Evolutionary conservation across 2,329 filamentous ascomycete genomes (phyloP), one percentile per base, ranked within the genome.

Genomic region (Claviceps monticola): DNA sequence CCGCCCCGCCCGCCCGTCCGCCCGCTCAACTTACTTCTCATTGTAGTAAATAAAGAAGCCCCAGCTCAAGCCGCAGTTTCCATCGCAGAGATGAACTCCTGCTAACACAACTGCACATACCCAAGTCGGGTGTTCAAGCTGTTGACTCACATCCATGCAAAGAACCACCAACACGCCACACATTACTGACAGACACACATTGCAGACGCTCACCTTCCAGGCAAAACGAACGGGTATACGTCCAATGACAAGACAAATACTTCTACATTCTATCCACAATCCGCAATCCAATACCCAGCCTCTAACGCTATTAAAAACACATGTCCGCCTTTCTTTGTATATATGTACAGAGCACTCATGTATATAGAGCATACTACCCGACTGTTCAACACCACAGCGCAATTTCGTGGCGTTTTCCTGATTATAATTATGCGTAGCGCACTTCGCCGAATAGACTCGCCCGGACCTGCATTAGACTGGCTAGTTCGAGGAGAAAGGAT

Each of bases 401-500:
- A n/a, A n/a, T 41, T 19, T 14, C 38, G 19, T 19, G 19, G 8
- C n/a, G 14, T 13, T 26, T 23, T 29, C 29, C 37, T 13, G 9
- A 34, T 43, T 9, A 3, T 16, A 14, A 14, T 51, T 44, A 69
- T 44, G 68, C 64, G 53, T 84, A 88, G 41, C 76, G 78, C 26
- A 88, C 82, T 64, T 91, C 87, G 51, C 84, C 83, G 66, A 91
- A 90, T 47, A 90, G 65, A 13, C 82, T 82, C 23, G 83, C 84
- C 51, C 87, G 74, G 38, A 86, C 82, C 64, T 91, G 86, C 53
- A 89, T 74, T 59, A 90, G 66, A 26, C 84, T 84, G 2, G 85
- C 82, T 52, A 91, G 66, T 65, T 93, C 87, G 48, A 91, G 74
- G 48, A 91, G 67, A 62, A 93, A 93, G 38, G 86, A 84, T 64